Percentiles rank a stretch among this genome's conserved stretches.
Evolutionary conservation across 768 basidiomycete genomes (phyloP).

Genomic region (Piloderma croceum): DNA sequence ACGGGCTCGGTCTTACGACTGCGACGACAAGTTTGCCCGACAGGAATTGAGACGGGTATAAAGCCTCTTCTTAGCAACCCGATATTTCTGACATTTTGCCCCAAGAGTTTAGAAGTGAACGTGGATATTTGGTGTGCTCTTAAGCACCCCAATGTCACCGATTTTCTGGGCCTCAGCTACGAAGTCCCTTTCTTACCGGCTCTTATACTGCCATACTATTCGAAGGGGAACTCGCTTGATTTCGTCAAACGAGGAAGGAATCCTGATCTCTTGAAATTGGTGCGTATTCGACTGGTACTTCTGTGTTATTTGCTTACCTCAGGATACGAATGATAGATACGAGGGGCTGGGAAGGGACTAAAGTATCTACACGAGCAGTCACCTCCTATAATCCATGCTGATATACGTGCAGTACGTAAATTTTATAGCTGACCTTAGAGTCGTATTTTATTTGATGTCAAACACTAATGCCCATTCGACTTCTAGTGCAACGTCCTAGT

Average conservation of each 20-base stretch:
- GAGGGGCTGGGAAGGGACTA: background rate
- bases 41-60: background rate
- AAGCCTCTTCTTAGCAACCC: background rate
- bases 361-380: background rate
- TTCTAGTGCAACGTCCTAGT: constrained; percentile 7
- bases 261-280: background rate
- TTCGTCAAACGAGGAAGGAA: background rate
- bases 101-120: background rate
- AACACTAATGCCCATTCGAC: background rate
- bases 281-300: background rate
- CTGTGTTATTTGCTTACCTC: background rate
- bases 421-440: background rate
- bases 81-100: background rate
- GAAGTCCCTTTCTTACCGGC: background rate
- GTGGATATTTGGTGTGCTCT: background rate
- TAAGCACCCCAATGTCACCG: background rate
- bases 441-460: background rate
- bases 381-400: constrained; percentile 1
- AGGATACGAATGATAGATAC: background rate
- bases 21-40: background rate
- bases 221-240: background rate
- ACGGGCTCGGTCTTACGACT: background rate
- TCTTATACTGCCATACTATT: background rate
- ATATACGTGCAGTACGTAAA: background rate
- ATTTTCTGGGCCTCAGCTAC: background rate